Base-by-base conservation (phyloP, 179 eudicot species). In the Nepenthes alata region DNA sequence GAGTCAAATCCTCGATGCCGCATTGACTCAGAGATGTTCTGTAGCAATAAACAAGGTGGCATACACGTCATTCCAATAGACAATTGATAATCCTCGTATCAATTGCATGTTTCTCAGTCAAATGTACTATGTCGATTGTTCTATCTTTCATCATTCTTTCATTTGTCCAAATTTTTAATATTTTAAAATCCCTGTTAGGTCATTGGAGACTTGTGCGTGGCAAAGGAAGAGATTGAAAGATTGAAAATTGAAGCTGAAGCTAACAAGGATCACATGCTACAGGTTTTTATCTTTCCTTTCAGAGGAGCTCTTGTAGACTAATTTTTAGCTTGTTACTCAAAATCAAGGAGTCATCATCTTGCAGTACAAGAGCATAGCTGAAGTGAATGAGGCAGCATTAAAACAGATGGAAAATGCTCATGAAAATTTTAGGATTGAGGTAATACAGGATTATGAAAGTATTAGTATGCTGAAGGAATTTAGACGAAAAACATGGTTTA, bases 331-430 rank as follows among this genome's bases (percentile, higher is more conserved):
- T 41, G 45, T 68, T 55, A 11, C 41, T 57, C 34, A 14, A 39
- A 9, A 4, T 5, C 8, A 57, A 65, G 14, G 73, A 54, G 16
- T 63, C 48, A 12, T 15, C 47, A 48, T 25, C 53, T 47, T 77
- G 70, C 93, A 90, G 88, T 94, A 94, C 67, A 94, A 85, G 73
- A 80, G 85, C 74, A 87, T 94, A 36, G 97, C 99, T 48, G 80
- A 85, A 67, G 95, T 82, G 66, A 87, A 87, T 65, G 99, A 94
- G 72, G 83, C 77, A 47, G 97, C 96, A 47, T 59, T 94, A 57
- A 90, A 83, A 68, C 84, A 94, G 72, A 83, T 90, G 81, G 97
- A 94, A 70, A 57, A 57, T 72, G 84, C 85, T 50, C 77, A 85
- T 70, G 94, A 85, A 70, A 79, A 62, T 55, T 87, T 78, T 37